Evolutionary conservation across 202 grass and related monocot genomes (phyloP), one percentile per base, ranked within the genome.

Genomic region (Bolboschoenoplectus hybrid): DNA sequence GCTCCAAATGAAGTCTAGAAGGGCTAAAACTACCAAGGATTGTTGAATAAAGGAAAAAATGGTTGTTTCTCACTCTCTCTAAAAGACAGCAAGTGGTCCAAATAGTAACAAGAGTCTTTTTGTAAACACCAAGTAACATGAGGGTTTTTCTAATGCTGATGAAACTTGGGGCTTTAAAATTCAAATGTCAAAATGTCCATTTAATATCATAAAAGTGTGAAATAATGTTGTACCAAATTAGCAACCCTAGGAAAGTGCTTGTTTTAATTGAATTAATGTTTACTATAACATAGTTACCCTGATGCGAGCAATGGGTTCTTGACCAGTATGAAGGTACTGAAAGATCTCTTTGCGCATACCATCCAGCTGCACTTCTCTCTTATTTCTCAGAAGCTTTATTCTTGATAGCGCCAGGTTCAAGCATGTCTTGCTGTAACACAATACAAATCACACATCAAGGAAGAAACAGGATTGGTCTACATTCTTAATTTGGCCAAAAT

Each of bases 351-450:
- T 99, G 71, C 90, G 87, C 97, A 99, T 99, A 84, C 88, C 90
- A 89, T 92, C 92, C 13, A 97, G 90, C 77, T 94, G 93, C 65
- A 86, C 84, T 2, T 99, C 90, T 87, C 97, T 99, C 86, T 93
- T 99, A 74, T 99, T 99, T 32, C 90, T 92, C 89, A 99, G 88
- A 19, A 99, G 89, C 85, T 97, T 99, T 81, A 99, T 99, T 85
- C 97, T 90, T 66, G 97, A 96, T 87, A 99, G 92, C 84, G 93
- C 91, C 39, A 99, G 82, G 89, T 96, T 99, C 89, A 99, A 89
- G 88, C 92, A 99, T 85, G 93, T 99, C 88, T 99, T 99, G 83
- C 97, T 99, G 74, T 84, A 91, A 85, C 40, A 58, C 51, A 78
- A 16, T 56, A 78, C 50, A 58, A n/a, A 36, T 53, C 47, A 77